Percentiles rank a stretch among this genome's conserved stretches.
Evolutionary conservation across 2,329 filamentous ascomycete species (phyloP).

Genomic region (Fusarium sp.): DNA sequence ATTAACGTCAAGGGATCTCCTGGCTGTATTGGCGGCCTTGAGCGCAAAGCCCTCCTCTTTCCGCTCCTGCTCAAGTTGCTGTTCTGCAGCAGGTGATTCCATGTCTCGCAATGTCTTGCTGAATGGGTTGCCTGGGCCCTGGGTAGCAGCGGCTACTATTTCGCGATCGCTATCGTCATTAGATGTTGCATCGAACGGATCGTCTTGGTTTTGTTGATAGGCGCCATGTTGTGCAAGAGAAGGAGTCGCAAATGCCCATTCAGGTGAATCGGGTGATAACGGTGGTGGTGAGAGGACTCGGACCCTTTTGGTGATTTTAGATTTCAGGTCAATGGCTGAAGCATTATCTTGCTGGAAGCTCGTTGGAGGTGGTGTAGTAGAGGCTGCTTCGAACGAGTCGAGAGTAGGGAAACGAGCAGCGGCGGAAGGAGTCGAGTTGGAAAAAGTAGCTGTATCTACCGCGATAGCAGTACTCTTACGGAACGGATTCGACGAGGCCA

Average conservation of each 20-base stretch:
- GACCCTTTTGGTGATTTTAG: conserved; percentile 71
- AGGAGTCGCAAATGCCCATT: conserved; percentile 47
- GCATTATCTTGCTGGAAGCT: conserved; percentile 42
- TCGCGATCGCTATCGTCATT: conserved; percentile 45
- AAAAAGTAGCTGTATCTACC: conserved; percentile 31
- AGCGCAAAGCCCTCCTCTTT: conserved; percentile 46
- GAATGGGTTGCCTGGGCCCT: conserved; percentile 56
- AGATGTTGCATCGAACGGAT: conserved; percentile 48
- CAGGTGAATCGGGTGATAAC: conserved; percentile 63
- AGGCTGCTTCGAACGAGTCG: conserved; percentile 44
- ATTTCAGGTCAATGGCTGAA: conserved; percentile 50
- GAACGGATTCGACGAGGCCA: conserved; percentile 61
- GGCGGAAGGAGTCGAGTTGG: conserved; percentile 15
- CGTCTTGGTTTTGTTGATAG: conserved; percentile 38
- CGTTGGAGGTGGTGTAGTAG: conserved; percentile 41
- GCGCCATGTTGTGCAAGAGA: conserved; percentile 45
- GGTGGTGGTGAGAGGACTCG: conserved; percentile 72
- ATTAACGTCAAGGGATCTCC: conserved; percentile 73
- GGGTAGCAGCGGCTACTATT: conserved; percentile 34
- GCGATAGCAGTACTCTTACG: conserved; percentile 53
- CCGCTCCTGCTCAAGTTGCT: conserved; percentile 45
- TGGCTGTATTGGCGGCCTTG: conserved; percentile 48
- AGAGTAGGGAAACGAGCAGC: conserved; percentile 42
- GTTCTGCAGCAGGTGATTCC: conserved; percentile 51
- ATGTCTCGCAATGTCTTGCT: conserved; percentile 63